Evolutionary conservation across 2,329 filamentous ascomycete genomes (phyloP).

Genomic region (Aspergillus sp.): DNA sequence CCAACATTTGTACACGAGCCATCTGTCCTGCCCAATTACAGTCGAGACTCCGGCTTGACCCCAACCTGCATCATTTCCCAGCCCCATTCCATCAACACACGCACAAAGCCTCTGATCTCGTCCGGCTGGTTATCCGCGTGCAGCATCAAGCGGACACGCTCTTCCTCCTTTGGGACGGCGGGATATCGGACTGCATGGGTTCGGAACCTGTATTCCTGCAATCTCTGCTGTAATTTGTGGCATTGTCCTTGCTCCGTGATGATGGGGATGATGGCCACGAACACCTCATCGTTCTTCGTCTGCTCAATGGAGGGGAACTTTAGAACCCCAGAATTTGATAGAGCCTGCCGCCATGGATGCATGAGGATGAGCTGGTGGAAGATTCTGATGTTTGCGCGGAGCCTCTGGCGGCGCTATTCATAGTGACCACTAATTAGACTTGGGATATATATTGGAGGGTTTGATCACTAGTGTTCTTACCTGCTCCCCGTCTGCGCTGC

Average conservation of each 20-base stretch:
- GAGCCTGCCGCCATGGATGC: no score
- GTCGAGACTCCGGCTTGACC: not conserved
- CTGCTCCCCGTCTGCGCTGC: constrained; percentile 6
- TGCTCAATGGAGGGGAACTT: not conserved
- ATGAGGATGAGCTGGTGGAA: constrained; percentile 2
- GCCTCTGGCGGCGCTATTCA: constrained; percentile 5
- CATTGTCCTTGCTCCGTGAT: not conserved
- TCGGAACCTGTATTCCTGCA: not conserved
- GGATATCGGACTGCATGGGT: constrained; percentile 7
- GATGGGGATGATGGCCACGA: constrained; percentile 9
- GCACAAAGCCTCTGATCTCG: constrained; percentile 2
- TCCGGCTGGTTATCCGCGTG: constrained; percentile 11
- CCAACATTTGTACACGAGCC: no score
- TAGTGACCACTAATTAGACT: no score
- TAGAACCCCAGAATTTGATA: not conserved
- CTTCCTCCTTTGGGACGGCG: not conserved
- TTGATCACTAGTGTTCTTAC: not conserved
- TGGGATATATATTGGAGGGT: no score
- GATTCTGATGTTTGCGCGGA: not conserved
- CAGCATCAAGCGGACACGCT: constrained; percentile 11
- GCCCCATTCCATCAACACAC: constrained; percentile 7
- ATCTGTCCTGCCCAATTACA: no score
- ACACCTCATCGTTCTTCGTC: not conserved
- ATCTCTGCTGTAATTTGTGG: not conserved
- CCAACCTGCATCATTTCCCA: not conserved